Base-by-base conservation (phyloP, 2,329 filamentous ascomycete genomes). In the Didymella glomerata region DNA sequence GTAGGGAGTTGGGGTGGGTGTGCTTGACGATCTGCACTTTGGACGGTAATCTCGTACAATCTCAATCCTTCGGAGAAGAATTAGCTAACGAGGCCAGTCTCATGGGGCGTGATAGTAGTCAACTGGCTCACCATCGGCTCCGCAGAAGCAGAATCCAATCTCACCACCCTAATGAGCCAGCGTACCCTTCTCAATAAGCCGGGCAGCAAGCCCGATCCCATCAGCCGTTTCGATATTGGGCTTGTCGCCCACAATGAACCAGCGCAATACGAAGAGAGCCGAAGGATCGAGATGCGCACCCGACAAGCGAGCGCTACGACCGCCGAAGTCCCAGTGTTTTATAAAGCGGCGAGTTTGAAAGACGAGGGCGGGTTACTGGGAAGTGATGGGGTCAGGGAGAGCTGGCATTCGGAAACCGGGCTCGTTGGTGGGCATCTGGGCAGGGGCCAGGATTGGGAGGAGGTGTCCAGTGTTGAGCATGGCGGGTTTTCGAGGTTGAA, bases 1-100 rank as follows among this genome's bases (percentile, higher is more conserved):
- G 74, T 1, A 59, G 69, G 8, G 75, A 79, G 56, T 66, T 75
- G 6, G 75, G 69, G 0, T 79, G 76, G 78, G 61, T 79, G 1
- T 79, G 78, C 54, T 70, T 78, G 34, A 73, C 70, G 1, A 67
- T 78, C 4, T 80, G 78, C 61, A 75, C 71, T 0, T 48, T 77
- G 20, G 78, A 80, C 60, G 68, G 77, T 79, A 63, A 47, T 74
- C 28, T 14, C 27, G 10, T 28, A 7, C 4, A n/a, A n/a, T n/a
- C n/a, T n/a, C n/a, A n/a, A n/a, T n/a, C n/a, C n/a, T n/a, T n/a
- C n/a, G n/a, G n/a, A n/a, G n/a, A n/a, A n/a, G n/a, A n/a, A n/a
- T n/a, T n/a, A n/a, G n/a, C n/a, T n/a, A n/a, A n/a, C n/a, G n/a
- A n/a, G n/a, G 27, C 13, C 34, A 72, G 70, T 71, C 2, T 69